Evolutionary conservation across 352 stramenopile genomes (phyloP).

Genomic region (Pythium graminicola): DNA sequence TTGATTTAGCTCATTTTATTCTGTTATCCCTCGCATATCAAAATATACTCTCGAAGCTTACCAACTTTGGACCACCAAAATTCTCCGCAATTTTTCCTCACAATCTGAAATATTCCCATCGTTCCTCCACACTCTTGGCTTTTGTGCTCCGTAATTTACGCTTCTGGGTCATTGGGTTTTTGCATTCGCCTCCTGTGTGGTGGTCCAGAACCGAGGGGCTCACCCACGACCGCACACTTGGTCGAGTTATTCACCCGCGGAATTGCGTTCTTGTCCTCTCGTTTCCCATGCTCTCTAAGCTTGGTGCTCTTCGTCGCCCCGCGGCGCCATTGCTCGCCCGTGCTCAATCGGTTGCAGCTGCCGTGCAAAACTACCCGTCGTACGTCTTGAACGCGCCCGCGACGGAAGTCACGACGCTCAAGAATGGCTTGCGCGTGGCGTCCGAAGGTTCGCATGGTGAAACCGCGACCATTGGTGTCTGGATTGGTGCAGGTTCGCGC

Average conservation of each 20-base stretch:
- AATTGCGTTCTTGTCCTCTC: conserved; percentile 3
- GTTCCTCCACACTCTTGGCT: too few relatives aligned
- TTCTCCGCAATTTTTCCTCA: conserved; percentile 6
- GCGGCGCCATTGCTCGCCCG: conserved; percentile 44
- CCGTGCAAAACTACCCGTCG: conserved; percentile 72
- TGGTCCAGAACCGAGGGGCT: conserved; percentile 16
- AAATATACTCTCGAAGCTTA: not conserved
- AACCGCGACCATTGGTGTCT: conserved; percentile 98
- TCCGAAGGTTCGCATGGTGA: conserved; percentile 95
- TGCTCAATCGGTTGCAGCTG: conserved; percentile 58
- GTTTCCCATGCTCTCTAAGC: conserved; percentile 56
- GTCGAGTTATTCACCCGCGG: conserved; percentile 24
- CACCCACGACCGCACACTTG: not conserved
- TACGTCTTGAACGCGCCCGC: conserved; percentile 91
- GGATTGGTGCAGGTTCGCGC: conserved; percentile 93
- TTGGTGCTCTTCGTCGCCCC: conserved; percentile 38
- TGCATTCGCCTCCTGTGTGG: not conserved
- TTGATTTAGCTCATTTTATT: not conserved
- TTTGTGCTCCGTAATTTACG: conserved; percentile 1
- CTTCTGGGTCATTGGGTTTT: conserved; percentile 22
- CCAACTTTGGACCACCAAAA: conserved; percentile 19
- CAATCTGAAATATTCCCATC: not conserved
- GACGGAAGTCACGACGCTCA: conserved; percentile 96
- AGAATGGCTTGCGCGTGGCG: conserved; percentile 96
- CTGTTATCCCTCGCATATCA: not conserved